Evolutionary conservation across 2,329 filamentous ascomycete species (phyloP), one percentile per base, ranked within the genome.

Genomic region (Calonectria leucothoes): DNA sequence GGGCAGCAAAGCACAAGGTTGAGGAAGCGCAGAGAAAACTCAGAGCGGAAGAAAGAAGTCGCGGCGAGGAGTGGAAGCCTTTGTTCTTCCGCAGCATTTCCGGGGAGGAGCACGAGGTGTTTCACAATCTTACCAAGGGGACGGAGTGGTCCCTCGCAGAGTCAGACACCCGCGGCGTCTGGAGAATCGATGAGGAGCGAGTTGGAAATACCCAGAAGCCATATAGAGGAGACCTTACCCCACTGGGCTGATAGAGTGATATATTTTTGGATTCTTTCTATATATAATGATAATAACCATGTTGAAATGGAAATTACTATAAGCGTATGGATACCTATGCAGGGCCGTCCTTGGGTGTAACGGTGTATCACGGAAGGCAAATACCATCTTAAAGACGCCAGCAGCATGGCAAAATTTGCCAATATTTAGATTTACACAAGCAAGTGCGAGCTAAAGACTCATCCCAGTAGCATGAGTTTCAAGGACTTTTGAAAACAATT

Each of bases 11-110:
- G 86, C 91, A 90, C 10, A 92, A 93, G 81, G 94, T 98, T 70
- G 95, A 98, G 83, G 93, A 96, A 80, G 91, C 91, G 33, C 95
- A 98, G 85, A 89, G 95, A 17, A 91, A 93, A 73, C 88, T 96
- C 86, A 90, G 95, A 73, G 91, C 90, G 78, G 85, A 89, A 68
- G 94, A 97, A 82, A 90, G 90, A 77, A 88, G 88, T 17, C 80
- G 81, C 42, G 86, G 71, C 8, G 69, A 69, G 6, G 8, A 52
- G 1, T 80, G 79, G 78, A 39, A 79, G n/a, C 75, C 76, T 0
- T 51, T 72, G 2, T 59, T 80, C 0, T 80, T 80, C 10, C 35
- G 15, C 0, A 78, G 65, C 6, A 4, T 29, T 4, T 42, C 69
- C 0, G 68, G 73, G 3, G 35, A 66, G 20, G 55, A 77, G 0